These are phyloP conservation scores for Dendrothele bispora DNA, from an alignment of 768 basidiomycete genomes.

Conservation along the genomic window DNA sequence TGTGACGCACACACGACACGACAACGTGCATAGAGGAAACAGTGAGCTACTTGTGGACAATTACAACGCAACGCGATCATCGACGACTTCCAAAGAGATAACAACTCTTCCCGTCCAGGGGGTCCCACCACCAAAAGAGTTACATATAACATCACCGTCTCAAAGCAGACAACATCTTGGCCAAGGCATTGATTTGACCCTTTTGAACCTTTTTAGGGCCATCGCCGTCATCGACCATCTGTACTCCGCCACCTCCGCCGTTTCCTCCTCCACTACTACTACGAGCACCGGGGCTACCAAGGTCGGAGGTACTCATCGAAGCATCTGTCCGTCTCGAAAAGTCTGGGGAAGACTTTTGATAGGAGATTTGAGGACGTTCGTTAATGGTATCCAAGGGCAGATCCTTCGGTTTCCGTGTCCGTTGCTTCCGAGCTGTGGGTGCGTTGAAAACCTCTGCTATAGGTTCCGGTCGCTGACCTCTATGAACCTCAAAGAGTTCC, in stretches of 20 bases:
- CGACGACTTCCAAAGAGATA: no score
- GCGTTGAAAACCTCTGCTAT: constrained; percentile 63
- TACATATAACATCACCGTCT: constrained; percentile 58
- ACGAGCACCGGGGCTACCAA: constrained; percentile 37
- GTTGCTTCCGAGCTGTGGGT: constrained; percentile 60
- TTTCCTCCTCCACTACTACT: constrained; percentile 22
- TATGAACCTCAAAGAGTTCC: constrained; percentile 70
- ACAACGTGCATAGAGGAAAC: no score
- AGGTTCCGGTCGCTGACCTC: constrained; percentile 60
- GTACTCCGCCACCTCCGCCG: constrained; percentile 47
- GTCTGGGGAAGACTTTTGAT: constrained; percentile 38
- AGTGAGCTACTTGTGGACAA: no score
- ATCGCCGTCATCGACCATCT: constrained; percentile 65
- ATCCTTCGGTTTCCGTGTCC: constrained; percentile 69
- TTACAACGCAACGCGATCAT: no score
- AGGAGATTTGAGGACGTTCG: constrained; percentile 53
- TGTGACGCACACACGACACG: no score
- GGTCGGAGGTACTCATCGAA: constrained; percentile 74
- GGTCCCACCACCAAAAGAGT: neutral
- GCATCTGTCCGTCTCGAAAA: constrained; percentile 56
- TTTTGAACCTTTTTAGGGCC: constrained; percentile 79
- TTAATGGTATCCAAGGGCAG: constrained; percentile 71
- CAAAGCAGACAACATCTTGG: constrained; percentile 88
- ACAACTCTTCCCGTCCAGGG: neutral
- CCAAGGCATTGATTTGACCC: constrained; percentile 85